These are phyloP conservation scores for Lathyrus tuberosus DNA, from an alignment of 306 rosid genomes.

Conservation along the genomic window DNA sequence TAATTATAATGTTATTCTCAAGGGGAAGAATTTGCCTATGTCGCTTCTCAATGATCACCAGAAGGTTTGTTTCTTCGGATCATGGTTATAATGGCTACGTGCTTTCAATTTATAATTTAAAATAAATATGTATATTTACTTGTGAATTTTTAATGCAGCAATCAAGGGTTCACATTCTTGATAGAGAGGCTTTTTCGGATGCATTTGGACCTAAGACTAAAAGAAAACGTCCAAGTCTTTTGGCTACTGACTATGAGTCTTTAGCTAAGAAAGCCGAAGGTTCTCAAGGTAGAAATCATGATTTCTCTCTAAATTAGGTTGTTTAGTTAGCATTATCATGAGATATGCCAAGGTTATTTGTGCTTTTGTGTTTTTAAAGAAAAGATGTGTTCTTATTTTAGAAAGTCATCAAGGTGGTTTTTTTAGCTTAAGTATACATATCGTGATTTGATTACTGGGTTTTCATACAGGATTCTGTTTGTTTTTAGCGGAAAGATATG, in stretches of 20 bases:
- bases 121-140: neutral
- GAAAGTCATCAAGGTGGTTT: neutral
- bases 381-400: neutral
- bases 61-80: conserved; percentile 57
- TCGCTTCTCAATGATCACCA: conserved; percentile 83
- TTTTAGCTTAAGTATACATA: neutral
- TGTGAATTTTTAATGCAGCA: conserved; percentile 62
- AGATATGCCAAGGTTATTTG: neutral
- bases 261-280: conserved; percentile 78
- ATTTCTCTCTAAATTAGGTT: conserved; percentile 6
- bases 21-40: conserved; percentile 71
- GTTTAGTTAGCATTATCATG: neutral
- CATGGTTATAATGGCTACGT: conserved; percentile 10
- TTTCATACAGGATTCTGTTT: neutral
- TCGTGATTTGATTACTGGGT: neutral
- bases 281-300: conserved; percentile 67
- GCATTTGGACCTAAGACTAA: conserved; percentile 87
- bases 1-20: conserved; percentile 76
- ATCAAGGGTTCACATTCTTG: conserved; percentile 90
- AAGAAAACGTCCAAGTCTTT: conserved; percentile 79
- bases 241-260: conserved; percentile 86
- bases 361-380: neutral
- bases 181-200: conserved; percentile 79
- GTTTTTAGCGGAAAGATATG: conserved; percentile 19
- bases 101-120: neutral